Percentiles rank a stretch among this genome's conserved stretches.
phyloP scores from a whole-genome alignment of 208 protist species.

The Trichomonas gallinae region DNA sequence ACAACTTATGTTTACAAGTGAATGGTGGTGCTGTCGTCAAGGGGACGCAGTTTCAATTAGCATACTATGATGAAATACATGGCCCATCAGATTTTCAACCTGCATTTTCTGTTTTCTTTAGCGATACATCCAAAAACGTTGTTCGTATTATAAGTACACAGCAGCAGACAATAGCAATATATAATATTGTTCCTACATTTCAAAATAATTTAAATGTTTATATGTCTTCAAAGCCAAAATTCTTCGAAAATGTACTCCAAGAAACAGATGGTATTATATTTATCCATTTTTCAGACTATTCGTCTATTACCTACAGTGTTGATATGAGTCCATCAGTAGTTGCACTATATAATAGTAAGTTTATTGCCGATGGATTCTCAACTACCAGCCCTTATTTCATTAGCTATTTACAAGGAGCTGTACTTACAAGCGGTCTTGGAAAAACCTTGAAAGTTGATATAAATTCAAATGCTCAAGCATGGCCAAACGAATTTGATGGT shows the following conservation, averaged over 20 bases:
- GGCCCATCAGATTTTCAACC: not conserved
- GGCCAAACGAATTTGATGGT: not conserved
- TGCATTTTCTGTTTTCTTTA: not conserved
- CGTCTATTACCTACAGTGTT: not conserved
- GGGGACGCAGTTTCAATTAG: not conserved
- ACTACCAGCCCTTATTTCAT: not conserved
- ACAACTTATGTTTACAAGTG: not conserved
- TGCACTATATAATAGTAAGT: not conserved
- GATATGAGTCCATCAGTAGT: not conserved
- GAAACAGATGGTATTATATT: not conserved
- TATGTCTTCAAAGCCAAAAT: not conserved
- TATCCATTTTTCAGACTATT: not conserved
- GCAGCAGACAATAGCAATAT: not conserved
- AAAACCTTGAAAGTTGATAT: not conserved
- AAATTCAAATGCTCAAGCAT: not conserved
- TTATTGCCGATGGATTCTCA: not conserved
- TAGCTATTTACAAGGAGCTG: not conserved
- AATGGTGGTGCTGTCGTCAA: not conserved
- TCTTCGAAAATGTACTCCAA: not conserved
- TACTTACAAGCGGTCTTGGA: not conserved
- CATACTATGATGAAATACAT: not conserved
- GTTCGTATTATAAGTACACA: not conserved
- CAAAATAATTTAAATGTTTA: not conserved
- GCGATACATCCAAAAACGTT: not conserved
- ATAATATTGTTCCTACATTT: not conserved